Evolutionary conservation across 345 rosid genomes (phyloP).

Genomic region (Salix brachista): DNA sequence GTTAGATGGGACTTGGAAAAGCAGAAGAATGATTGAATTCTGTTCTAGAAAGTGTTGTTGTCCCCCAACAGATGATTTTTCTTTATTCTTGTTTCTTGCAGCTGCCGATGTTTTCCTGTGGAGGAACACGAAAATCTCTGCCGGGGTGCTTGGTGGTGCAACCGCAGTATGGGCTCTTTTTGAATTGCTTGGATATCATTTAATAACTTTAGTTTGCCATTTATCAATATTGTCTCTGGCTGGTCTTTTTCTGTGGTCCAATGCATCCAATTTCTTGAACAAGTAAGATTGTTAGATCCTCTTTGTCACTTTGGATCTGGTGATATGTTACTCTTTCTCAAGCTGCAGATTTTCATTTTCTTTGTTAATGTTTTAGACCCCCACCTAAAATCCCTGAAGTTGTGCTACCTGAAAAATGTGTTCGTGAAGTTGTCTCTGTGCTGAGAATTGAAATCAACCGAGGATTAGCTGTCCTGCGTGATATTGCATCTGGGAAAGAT

Average conservation of each 20-base stretch:
- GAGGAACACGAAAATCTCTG: conserved; percentile 31
- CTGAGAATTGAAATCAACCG: conserved; percentile 24
- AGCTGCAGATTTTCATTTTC: neutral
- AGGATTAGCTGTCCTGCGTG: conserved; percentile 9
- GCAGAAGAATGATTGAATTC: neutral
- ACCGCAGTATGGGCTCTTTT: conserved; percentile 25
- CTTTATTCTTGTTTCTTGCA: conserved; percentile 2
- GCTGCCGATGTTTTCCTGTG: conserved; percentile 32
- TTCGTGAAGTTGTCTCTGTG: conserved; percentile 23
- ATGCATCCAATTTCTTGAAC: conserved; percentile 22
- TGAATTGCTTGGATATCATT: conserved; percentile 26
- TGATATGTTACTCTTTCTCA: neutral
- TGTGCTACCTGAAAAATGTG: conserved; percentile 19
- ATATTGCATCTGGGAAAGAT: conserved; percentile 23
- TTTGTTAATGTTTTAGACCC: conserved; percentile 9
- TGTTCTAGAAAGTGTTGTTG: neutral
- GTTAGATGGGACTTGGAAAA: neutral
- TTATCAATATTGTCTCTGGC: conserved; percentile 14
- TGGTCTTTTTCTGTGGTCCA: conserved; percentile 26
- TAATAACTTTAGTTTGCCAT: conserved; percentile 25
- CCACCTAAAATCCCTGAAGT: conserved; percentile 26
- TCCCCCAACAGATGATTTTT: neutral
- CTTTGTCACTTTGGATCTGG: neutral
- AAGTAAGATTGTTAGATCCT: conserved; percentile 1
- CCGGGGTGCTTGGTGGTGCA: conserved; percentile 20